Conservation (phyloP, 192 early-diverging fungal species). For the Umbelopsis sp. region DNA sequence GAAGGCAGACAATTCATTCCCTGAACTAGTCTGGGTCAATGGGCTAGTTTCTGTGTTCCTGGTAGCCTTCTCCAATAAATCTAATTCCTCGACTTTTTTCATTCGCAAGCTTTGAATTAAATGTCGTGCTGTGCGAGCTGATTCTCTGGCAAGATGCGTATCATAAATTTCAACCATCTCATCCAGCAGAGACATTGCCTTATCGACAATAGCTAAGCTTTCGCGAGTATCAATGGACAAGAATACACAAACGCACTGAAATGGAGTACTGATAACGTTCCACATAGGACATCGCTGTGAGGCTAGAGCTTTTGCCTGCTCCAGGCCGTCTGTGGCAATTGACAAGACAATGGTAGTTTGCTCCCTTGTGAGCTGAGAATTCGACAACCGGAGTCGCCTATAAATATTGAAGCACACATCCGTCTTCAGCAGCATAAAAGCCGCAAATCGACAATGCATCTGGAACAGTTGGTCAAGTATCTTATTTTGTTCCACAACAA, state of each 20-base stretch:
- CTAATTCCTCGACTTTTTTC: constrained; percentile 8
- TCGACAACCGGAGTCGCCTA: constrained; percentile 8
- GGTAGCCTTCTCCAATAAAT: constrained; percentile 5
- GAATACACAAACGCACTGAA: constrained; percentile 13
- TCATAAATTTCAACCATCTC: constrained; percentile 13
- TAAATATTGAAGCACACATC: constrained; percentile 16
- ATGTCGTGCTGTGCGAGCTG: constrained; percentile 14
- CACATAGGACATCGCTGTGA: constrained; percentile 4
- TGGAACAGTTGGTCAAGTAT: constrained; percentile 13
- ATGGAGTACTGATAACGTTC: constrained; percentile 12
- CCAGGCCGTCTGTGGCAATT: constrained; percentile 11
- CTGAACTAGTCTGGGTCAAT: constrained; percentile 7
- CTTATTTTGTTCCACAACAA: constrained; percentile 1
- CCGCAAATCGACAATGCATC: constrained; percentile 8
- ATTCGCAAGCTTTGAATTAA: constrained; percentile 10
- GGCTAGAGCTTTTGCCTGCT: constrained; percentile 6
- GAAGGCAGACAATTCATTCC: constrained; percentile 14
- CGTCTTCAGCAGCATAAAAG: constrained; percentile 15
- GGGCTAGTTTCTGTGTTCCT: constrained; percentile 8
- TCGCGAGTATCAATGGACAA: constrained; percentile 19
- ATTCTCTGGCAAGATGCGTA: constrained; percentile 11
- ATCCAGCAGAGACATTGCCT: background rate
- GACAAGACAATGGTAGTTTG: constrained; percentile 10
- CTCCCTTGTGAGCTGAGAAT: background rate
- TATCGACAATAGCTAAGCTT: constrained; percentile 6